These are phyloP conservation scores for Chrysoporthe cubensis DNA, from an alignment of 2,329 filamentous ascomycete genomes.

Conservation along the genomic window DNA sequence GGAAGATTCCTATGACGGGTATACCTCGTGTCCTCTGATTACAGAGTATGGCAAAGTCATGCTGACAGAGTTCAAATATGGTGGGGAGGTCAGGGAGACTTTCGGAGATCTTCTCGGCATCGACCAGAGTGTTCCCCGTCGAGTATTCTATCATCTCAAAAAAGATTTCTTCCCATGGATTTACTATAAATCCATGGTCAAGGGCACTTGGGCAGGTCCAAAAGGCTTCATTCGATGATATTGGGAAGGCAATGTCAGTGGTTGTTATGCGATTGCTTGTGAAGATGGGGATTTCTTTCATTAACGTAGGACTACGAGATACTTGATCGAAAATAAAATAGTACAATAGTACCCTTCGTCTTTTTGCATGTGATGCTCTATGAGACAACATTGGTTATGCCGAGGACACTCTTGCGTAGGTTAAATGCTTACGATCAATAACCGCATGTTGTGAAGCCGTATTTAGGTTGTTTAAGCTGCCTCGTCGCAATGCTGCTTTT, in stretches of 20 bases:
- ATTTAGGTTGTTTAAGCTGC: neutral
- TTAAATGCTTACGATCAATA: neutral
- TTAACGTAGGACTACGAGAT: too few species aligned
- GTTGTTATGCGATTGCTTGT: neutral
- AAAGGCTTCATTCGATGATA: constrained; percentile 47
- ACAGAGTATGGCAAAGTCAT: constrained; percentile 66
- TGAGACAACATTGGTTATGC: neutral
- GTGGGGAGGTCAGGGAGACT: constrained; percentile 65
- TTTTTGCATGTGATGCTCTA: constrained; percentile 3
- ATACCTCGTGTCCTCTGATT: constrained; percentile 58
- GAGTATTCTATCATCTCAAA: constrained; percentile 65
- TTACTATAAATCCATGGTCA: constrained; percentile 62
- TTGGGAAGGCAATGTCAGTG: neutral
- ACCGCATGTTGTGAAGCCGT: neutral
- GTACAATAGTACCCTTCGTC: neutral
- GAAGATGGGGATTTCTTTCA: neutral
- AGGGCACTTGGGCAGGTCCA: constrained; percentile 65
- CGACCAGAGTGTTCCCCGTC: constrained; percentile 59
- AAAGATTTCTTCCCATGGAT: constrained; percentile 72
- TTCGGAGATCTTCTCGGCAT: constrained; percentile 58
- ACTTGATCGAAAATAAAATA: neutral
- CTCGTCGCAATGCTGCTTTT: too few species aligned
- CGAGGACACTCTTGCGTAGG: neutral
- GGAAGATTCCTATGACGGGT: constrained; percentile 54
- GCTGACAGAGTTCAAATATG: constrained; percentile 69